These are phyloP conservation scores for Ascochyta pisi DNA, from an alignment of 2,329 filamentous ascomycete species.

Conservation along the genomic window DNA sequence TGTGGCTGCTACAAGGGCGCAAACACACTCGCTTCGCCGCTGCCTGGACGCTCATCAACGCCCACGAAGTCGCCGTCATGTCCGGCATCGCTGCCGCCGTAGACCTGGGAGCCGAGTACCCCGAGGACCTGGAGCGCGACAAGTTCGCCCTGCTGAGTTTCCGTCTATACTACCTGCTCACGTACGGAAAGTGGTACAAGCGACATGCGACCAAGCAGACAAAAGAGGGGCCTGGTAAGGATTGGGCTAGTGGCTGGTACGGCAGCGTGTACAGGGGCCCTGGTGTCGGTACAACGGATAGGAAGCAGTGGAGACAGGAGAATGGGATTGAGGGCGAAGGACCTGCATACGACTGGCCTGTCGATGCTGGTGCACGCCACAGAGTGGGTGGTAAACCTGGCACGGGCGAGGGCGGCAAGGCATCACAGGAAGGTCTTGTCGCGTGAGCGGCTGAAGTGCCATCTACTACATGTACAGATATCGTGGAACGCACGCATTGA, in stretches of 20 bases:
- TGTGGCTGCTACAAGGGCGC: conserved; percentile 74
- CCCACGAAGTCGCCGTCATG: conserved; percentile 74
- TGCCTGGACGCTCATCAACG: conserved; percentile 73
- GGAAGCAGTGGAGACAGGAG: conserved; percentile 62
- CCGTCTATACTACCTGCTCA: conserved; percentile 66
- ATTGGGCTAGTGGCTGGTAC: conserved; percentile 65
- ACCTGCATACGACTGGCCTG: conserved; percentile 16
- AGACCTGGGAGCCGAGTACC: conserved; percentile 70
- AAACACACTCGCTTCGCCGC: conserved; percentile 69
- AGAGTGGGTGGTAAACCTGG: conserved; percentile 11
- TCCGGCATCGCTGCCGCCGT: conserved; percentile 75
- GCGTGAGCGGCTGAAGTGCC: background rate
- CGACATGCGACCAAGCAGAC: conserved; percentile 50
- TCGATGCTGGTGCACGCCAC: conserved; percentile 23
- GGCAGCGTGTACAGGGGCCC: conserved; percentile 67
- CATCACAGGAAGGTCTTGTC: conserved; percentile 13
- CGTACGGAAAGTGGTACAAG: conserved; percentile 68
- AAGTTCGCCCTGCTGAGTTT: conserved; percentile 67
- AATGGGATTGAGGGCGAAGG: conserved; percentile 36
- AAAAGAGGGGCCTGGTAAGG: conserved; percentile 58
- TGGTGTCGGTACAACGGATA: conserved; percentile 61
- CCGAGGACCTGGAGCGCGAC: conserved; percentile 67
- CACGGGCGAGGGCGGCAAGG: conserved; percentile 15
- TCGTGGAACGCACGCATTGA: background rate
- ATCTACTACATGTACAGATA: background rate